Evolutionary conservation across 768 basidiomycete species (phyloP).

Genomic region (Boletus pseudopeckii): DNA sequence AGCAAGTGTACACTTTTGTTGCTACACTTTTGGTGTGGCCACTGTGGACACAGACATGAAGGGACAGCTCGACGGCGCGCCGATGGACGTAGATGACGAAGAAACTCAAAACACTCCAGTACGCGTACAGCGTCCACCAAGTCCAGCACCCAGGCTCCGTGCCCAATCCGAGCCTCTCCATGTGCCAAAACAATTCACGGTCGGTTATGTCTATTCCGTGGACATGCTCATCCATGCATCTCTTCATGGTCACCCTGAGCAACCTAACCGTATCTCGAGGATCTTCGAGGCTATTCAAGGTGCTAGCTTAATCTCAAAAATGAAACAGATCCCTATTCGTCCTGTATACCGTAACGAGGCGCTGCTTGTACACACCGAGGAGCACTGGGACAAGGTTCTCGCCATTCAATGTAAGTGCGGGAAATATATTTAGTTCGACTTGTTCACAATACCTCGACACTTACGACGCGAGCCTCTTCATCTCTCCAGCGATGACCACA

Average conservation of each 20-base stretch:
- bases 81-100: conserved; percentile 31
- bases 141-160: conserved; percentile 18
- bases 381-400: conserved; percentile 89
- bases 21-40: neutral
- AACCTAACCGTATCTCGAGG: conserved; percentile 69
- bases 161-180: conserved; percentile 34
- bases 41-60: conserved; percentile 10
- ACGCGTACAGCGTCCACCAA: conserved; percentile 14
- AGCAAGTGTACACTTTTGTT: conserved; percentile 5
- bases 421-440: neutral
- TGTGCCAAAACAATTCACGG: conserved; percentile 30
- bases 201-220: conserved; percentile 83
- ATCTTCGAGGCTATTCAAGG: conserved; percentile 68
- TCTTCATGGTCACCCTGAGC: conserved; percentile 69
- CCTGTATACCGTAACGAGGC: conserved; percentile 75
- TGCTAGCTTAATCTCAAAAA: conserved; percentile 58
- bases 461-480: conserved; percentile 16
- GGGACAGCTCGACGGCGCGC: conserved; percentile 19
- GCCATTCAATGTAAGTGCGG: conserved; percentile 70
- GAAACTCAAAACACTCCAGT: neutral
- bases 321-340: conserved; percentile 77
- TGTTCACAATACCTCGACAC: neutral
- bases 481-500: conserved; percentile 58
- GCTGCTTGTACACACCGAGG: conserved; percentile 84
- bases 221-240: conserved; percentile 86